Percentiles rank a stretch among this genome's conserved stretches.
Evolutionary conservation across 1,284 basidiomycete genomes (phyloP).

Genomic region (Puccinia coronata): DNA sequence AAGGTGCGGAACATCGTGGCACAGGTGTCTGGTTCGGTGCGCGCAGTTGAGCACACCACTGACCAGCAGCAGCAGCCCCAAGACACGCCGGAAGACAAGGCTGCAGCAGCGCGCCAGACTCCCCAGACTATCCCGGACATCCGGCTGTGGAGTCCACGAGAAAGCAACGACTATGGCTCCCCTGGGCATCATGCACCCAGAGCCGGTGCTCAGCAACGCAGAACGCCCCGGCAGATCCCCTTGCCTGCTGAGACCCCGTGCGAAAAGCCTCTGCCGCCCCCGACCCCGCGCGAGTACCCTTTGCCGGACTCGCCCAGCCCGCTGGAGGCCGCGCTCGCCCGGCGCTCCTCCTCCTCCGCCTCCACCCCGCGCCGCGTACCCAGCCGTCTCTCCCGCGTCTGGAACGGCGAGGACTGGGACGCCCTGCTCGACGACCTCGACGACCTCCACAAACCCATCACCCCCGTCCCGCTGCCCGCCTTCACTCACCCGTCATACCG

Average conservation of each 20-base stretch:
- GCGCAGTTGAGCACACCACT: background rate
- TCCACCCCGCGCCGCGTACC: background rate
- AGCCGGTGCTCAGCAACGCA: too few relatives aligned
- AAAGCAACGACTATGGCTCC: background rate
- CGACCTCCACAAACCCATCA: background rate
- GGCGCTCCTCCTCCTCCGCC: background rate
- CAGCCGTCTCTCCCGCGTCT: background rate
- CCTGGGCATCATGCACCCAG: background rate
- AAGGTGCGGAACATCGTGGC: background rate
- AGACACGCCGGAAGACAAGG: background rate
- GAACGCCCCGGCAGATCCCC: background rate
- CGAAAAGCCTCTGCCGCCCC: slow-evolving; percentile 18
- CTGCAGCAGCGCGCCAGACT: background rate
- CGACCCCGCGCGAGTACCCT: background rate
- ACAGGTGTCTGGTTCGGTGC: background rate
- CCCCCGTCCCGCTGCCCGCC: background rate
- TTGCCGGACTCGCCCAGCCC: slow-evolving; percentile 10
- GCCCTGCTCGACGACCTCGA: background rate
- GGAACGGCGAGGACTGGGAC: slow-evolving; percentile 18
- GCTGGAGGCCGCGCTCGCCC: background rate
- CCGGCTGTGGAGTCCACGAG: background rate
- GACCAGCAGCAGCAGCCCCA: background rate
- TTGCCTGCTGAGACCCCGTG: background rate
- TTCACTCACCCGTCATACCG: background rate
- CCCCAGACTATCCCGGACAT: slow-evolving; percentile 1